Conservation (phyloP, 805 yeast genomes). For the Lachancea quebecensis region DNA sequence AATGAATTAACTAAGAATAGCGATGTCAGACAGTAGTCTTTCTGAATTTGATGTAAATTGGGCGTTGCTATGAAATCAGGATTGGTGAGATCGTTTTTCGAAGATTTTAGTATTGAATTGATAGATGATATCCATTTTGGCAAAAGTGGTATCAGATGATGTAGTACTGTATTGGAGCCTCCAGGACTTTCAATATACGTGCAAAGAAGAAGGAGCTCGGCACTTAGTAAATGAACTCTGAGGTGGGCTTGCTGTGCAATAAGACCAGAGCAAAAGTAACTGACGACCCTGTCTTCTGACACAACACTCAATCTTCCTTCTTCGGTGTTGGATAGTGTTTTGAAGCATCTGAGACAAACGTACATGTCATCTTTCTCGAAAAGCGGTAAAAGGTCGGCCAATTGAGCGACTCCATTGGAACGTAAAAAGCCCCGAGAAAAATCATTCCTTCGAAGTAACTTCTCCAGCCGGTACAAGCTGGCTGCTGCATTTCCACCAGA, state of each 20-base stretch:
- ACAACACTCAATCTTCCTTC: slow-evolving; percentile 15
- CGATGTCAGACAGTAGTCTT: slow-evolving; percentile 67
- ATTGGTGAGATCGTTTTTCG: neutral
- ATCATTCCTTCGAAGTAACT: slow-evolving; percentile 17
- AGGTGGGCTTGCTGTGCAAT: slow-evolving; percentile 11
- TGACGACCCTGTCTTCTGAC: slow-evolving; percentile 10
- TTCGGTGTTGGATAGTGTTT: slow-evolving; percentile 19
- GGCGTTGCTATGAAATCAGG: slow-evolving; percentile 6
- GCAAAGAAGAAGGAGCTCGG: slow-evolving; percentile 21
- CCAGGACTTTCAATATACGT: slow-evolving; percentile 23
- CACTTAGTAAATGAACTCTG: slow-evolving; percentile 16
- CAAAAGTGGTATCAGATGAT: slow-evolving; percentile 8
- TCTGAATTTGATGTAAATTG: slow-evolving; percentile 29
- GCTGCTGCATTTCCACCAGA: slow-evolving; percentile 9
- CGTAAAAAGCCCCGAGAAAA: slow-evolving; percentile 16
- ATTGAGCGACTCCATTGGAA: slow-evolving; percentile 10
- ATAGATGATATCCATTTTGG: slow-evolving; percentile 11
- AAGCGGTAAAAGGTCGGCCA: slow-evolving; percentile 9
- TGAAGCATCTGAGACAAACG: slow-evolving; percentile 25
- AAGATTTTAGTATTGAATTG: slow-evolving; percentile 4
- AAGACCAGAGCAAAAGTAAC: slow-evolving; percentile 15
- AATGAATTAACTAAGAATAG: slow-evolving; percentile 65
- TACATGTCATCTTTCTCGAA: slow-evolving; percentile 11
- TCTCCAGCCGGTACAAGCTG: slow-evolving; percentile 23
- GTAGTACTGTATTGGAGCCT: slow-evolving; percentile 21